Evolutionary conservation across 345 rosid species (phyloP).

Genomic region (Camelina hispida): DNA sequence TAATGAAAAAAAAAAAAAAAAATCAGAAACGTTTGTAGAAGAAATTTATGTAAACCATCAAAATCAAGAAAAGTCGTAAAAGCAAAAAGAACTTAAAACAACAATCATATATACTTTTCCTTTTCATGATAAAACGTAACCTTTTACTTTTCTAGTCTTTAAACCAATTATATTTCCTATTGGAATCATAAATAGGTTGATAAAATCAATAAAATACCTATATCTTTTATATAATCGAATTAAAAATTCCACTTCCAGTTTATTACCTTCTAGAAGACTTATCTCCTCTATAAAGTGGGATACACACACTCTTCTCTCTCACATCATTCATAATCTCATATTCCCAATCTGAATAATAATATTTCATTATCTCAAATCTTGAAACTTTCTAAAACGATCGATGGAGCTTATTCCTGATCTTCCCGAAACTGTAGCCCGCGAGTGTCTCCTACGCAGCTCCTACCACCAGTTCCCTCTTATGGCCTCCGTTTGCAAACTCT

Average conservation of each 20-base stretch:
- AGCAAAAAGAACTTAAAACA: conserved; percentile 21
- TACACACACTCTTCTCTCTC: conserved; percentile 34
- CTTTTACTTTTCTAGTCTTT: conserved; percentile 11
- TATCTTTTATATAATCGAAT: background rate
- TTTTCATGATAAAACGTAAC: background rate
- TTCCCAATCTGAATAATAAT: background rate
- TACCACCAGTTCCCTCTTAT: conserved; percentile 49
- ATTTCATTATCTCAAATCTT: background rate
- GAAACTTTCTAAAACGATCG: conserved; percentile 27
- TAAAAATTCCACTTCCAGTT: conserved; percentile 11
- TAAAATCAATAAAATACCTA: background rate
- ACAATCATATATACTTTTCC: background rate
- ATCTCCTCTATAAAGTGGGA: conserved; percentile 37
- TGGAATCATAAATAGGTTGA: background rate
- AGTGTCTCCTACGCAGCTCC: conserved; percentile 58
- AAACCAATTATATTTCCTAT: background rate
- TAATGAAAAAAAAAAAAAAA: background rate
- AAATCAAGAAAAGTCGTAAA: background rate
- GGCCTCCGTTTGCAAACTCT: conserved; percentile 57
- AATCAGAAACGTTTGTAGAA: background rate
- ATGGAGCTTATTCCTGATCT: conserved; percentile 74
- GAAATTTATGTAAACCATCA: background rate
- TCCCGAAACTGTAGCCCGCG: conserved; percentile 59
- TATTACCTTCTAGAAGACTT: conserved; percentile 32
- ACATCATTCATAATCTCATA: conserved; percentile 2